Evolutionary conservation across 2,329 filamentous ascomycete genomes (phyloP).

Genomic region (Xylariaceae sp.): DNA sequence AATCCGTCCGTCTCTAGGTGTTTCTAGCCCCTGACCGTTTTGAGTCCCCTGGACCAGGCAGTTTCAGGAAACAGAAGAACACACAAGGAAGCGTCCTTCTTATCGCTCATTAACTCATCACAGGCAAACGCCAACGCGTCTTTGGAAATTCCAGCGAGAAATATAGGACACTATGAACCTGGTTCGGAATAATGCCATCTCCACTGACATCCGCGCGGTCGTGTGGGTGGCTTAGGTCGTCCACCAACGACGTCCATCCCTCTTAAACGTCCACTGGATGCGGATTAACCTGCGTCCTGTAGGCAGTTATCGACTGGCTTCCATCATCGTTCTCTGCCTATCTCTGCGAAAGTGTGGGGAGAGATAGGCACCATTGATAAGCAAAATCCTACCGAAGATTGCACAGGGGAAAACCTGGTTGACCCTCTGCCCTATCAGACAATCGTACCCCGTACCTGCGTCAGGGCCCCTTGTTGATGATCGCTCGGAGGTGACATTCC

Average conservation of each 20-base stretch:
- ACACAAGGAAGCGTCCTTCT: not conserved
- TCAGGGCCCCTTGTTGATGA: conserved; percentile 24
- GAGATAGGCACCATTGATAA: not conserved
- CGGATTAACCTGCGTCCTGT: too few relatives aligned
- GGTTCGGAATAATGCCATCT: not conserved
- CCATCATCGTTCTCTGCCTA: not conserved
- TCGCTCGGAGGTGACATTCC: conserved; percentile 20
- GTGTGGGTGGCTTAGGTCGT: not conserved
- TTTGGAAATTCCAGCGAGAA: not conserved
- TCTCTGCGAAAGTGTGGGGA: not conserved
- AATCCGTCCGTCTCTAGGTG: not conserved
- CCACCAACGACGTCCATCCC: not conserved
- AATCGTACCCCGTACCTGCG: conserved; percentile 27
- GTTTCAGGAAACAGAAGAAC: not conserved
- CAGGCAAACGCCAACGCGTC: not conserved
- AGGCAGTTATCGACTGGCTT: too few relatives aligned
- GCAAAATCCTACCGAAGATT: not conserved
- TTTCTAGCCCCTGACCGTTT: not conserved
- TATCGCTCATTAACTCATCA: not conserved
- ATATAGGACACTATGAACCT: not conserved
- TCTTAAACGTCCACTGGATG: not conserved
- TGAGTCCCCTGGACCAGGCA: not conserved
- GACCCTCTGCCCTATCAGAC: conserved; percentile 14
- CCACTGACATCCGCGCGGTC: not conserved
- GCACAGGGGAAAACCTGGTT: conserved; percentile 15